phyloP scores from a whole-genome alignment of 768 basidiomycete species.

The Lanmaoa pseudosensibilis region DNA sequence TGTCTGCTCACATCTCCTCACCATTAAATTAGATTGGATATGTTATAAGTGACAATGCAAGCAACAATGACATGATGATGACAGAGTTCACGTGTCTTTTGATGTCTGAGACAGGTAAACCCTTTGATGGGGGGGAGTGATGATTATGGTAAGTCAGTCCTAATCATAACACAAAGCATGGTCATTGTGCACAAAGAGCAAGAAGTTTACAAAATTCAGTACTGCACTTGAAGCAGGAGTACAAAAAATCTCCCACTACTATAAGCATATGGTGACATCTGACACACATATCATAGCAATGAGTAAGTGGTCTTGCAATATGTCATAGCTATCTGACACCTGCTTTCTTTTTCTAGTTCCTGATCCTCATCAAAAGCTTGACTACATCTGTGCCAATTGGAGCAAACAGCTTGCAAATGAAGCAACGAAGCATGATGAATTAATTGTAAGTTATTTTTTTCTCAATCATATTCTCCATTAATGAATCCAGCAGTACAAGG shows the following conservation, averaged over 20 bases:
- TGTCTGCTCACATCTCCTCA: background rate
- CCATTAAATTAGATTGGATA: conserved; percentile 30
- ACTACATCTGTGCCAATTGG: too few relatives aligned
- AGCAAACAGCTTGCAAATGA: too few relatives aligned
- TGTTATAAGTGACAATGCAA: conserved; percentile 30
- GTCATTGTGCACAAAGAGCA: background rate
- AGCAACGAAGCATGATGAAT: too few relatives aligned
- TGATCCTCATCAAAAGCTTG: too few relatives aligned
- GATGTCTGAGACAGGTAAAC: conserved; percentile 8
- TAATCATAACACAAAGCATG: conserved; percentile 7
- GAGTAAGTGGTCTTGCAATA: conserved; percentile 5
- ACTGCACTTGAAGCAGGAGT: background rate
- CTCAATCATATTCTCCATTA: background rate
- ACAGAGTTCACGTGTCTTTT: conserved; percentile 1
- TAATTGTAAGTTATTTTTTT: too few relatives aligned
- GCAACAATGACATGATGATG: conserved; percentile 1
- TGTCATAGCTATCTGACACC: background rate
- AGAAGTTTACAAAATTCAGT: conserved; percentile 3
- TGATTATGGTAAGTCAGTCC: background rate
- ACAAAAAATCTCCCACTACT: conserved; percentile 1
- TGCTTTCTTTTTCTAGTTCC: background rate
- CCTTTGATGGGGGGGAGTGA: background rate
- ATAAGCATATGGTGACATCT: background rate
- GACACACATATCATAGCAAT: conserved; percentile 6
- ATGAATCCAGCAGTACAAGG: conserved; percentile 7